A percentile compares a stretch with the other conserved stretches of the same genome.
These are phyloP conservation scores for Eragrostis tef DNA, from an alignment of 202 grass and related monocot species.

Conservation along the genomic window DNA sequence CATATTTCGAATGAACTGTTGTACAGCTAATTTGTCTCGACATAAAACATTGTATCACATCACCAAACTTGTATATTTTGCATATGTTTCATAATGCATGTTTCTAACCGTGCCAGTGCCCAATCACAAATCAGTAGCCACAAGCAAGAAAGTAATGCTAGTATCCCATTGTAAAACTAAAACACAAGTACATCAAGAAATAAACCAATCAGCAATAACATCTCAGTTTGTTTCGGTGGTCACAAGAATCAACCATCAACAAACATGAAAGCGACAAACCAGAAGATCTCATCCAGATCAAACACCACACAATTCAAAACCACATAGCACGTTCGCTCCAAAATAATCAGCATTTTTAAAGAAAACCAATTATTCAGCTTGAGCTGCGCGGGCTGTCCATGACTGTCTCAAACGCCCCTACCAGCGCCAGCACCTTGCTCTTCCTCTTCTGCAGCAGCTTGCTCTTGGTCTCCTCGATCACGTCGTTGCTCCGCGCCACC, in stretches of 20 bases:
- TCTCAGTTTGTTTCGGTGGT: constrained; percentile 15
- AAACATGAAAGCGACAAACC: constrained; percentile 7
- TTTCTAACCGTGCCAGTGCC: no score
- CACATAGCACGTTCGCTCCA: constrained; percentile 32
- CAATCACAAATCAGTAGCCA: neutral
- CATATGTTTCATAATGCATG: no score
- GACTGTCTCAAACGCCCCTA: constrained; percentile 88
- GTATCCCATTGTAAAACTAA: neutral
- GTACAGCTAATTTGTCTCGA: no score
- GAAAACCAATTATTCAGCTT: neutral
- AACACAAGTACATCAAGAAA: constrained; percentile 9
- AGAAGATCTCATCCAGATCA: constrained; percentile 37
- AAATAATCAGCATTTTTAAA: neutral
- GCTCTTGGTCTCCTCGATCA: constrained; percentile 82
- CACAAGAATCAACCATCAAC: constrained; percentile 32
- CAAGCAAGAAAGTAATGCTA: neutral
- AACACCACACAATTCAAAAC: constrained; percentile 43
- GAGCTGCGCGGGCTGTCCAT: constrained; percentile 53
- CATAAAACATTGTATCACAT: no score
- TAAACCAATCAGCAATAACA: neutral
- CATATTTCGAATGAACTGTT: no score
- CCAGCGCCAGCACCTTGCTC: constrained; percentile 87
- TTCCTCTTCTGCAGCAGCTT: constrained; percentile 83
- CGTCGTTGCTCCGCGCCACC: constrained; percentile 75
- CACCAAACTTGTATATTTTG: no score